A percentile compares a stretch with the other conserved stretches of the same genome.
These are phyloP conservation scores for Coemansia sp. DNA, from an alignment of 192 early-diverging fungal genomes.

Conservation along the genomic window DNA sequence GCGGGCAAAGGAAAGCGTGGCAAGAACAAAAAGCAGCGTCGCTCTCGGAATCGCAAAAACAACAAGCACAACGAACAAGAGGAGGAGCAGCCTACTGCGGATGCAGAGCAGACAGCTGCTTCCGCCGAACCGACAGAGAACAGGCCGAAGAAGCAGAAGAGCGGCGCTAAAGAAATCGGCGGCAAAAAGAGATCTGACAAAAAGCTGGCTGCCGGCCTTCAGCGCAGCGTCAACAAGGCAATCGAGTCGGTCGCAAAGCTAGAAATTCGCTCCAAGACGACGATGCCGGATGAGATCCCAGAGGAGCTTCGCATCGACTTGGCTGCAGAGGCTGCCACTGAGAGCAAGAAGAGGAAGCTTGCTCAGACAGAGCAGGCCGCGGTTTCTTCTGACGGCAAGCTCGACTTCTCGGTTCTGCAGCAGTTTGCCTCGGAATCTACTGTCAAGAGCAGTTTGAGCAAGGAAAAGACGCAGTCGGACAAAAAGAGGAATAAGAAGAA, in stretches of 20 bases:
- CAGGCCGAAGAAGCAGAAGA: slow-evolving; percentile 10
- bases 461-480: slow-evolving; percentile 6
- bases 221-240: slow-evolving; percentile 2
- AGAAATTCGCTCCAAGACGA: slow-evolving; percentile 2
- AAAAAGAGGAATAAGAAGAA: slow-evolving; percentile 11
- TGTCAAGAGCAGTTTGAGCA: slow-evolving; percentile 7
- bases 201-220: slow-evolving; percentile 11
- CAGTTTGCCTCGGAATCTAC: slow-evolving; percentile 36
- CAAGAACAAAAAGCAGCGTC: slow-evolving; percentile 29
- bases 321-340: background rate
- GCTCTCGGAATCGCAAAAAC: slow-evolving; percentile 43
- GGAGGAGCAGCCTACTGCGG: background rate
- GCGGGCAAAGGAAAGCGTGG: background rate
- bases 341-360: background rate
- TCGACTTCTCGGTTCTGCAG: slow-evolving; percentile 42
- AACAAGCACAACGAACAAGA: background rate
- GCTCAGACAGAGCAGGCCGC: background rate
- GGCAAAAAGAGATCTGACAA: background rate
- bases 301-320: slow-evolving; percentile 35
- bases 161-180: slow-evolving; percentile 4
- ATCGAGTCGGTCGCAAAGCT: slow-evolving; percentile 19
- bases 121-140: background rate
- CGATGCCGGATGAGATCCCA: slow-evolving; percentile 38
- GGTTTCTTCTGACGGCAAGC: slow-evolving; percentile 6
- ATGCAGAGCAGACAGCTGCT: background rate